phyloP scores from a whole-genome alignment of 2,329 filamentous ascomycete genomes.

The Raffaelea deltoideospora region DNA sequence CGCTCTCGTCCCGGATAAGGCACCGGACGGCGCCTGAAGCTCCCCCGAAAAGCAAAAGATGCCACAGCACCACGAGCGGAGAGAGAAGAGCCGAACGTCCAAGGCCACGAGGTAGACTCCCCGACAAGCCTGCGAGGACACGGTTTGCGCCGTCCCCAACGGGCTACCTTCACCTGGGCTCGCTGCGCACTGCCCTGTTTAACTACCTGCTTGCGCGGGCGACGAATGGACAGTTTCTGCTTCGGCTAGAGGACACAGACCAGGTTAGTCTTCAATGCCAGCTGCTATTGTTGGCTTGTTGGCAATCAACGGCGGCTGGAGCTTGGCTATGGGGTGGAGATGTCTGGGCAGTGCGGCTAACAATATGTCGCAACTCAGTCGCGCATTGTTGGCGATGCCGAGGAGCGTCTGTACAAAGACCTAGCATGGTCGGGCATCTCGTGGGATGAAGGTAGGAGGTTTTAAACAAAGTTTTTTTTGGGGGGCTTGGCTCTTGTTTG shows the following conservation, averaged over 20 bases:
- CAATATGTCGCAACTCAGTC: conserved; percentile 33
- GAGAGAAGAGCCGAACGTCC: background rate
- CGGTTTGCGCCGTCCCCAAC: conserved; percentile 94
- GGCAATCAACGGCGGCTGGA: no score
- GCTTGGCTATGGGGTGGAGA: no score
- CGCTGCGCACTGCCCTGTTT: conserved; percentile 82
- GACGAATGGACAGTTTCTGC: conserved; percentile 77
- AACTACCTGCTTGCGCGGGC: conserved; percentile 83
- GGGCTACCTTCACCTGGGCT: conserved; percentile 83
- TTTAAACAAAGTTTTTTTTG: no score
- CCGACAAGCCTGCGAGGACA: conserved; percentile 50
- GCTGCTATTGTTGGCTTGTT: no score
- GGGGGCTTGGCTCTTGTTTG: background rate
- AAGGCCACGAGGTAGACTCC: conserved; percentile 14
- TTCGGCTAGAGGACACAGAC: conserved; percentile 92
- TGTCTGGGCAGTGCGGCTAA: no score
- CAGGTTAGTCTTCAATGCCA: conserved; percentile 35
- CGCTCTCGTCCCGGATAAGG: no score
- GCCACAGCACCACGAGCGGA: background rate
- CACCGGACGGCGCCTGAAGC: no score
- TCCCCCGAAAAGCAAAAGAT: no score
- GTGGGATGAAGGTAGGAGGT: conserved; percentile 69
- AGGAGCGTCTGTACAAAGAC: conserved; percentile 62
- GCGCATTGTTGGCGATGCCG: conserved; percentile 66
- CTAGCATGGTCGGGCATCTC: conserved; percentile 75